Percentiles rank a stretch among this genome's conserved stretches.
Conservation (phyloP, 345 rosid genomes). For the Eucalyptus lansdowneana region DNA sequence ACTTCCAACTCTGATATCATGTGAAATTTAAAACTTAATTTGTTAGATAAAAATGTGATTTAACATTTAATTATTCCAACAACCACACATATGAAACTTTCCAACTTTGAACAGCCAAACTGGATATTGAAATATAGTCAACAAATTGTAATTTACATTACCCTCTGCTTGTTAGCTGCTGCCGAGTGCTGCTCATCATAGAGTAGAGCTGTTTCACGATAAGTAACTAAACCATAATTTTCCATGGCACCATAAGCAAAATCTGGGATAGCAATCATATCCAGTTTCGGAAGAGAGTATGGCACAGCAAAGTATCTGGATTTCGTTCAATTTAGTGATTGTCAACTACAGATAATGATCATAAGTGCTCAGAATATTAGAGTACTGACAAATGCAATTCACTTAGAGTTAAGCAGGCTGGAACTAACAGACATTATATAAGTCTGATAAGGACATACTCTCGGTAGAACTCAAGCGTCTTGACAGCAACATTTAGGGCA, state of each 20-base stretch:
- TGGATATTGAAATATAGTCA: background rate
- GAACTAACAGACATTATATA: background rate
- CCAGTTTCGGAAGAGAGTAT: slow-evolving; percentile 84
- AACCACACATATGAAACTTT: background rate
- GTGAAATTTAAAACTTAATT: no score
- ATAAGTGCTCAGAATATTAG: background rate
- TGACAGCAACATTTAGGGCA: slow-evolving; percentile 82
- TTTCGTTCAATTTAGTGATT: background rate
- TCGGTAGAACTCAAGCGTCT: slow-evolving; percentile 73
- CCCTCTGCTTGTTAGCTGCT: slow-evolving; percentile 94
- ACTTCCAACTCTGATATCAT: no score
- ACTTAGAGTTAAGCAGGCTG: background rate
- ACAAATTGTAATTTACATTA: background rate
- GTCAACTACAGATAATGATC: background rate
- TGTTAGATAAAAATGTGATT: no score
- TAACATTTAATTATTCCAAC: no score
- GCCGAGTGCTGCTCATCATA: slow-evolving; percentile 92
- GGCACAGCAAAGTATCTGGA: slow-evolving; percentile 82
- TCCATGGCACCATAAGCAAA: slow-evolving; percentile 98
- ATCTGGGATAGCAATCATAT: slow-evolving; percentile 97
- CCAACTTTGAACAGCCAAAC: background rate
- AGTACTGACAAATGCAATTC: background rate
- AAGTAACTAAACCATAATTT: slow-evolving; percentile 93
- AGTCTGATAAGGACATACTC: slow-evolving; percentile 35
- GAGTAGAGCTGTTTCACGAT: slow-evolving; percentile 88